These are phyloP conservation scores for Citrullus mucosospermus DNA, from an alignment of 306 rosid species.

Conservation along the genomic window DNA sequence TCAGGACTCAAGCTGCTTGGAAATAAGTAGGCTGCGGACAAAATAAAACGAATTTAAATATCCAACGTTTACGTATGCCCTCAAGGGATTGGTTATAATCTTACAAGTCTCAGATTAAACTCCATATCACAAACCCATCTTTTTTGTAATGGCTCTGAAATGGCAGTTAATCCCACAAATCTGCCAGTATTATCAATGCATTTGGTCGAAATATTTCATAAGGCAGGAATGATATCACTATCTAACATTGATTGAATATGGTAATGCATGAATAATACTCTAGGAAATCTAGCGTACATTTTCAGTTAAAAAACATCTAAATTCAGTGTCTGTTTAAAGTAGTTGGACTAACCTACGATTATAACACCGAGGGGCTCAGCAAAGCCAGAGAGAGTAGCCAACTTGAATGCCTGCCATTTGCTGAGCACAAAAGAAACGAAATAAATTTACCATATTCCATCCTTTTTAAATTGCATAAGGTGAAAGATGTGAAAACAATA, in stretches of 20 bases:
- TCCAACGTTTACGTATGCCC: background rate
- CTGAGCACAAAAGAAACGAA: slow-evolving; percentile 20
- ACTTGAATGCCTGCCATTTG: slow-evolving; percentile 98
- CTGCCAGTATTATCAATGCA: background rate
- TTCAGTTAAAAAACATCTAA: slow-evolving; percentile 6
- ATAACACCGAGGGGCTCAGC: slow-evolving; percentile 92
- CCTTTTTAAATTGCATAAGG: background rate
- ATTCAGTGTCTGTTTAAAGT: slow-evolving; percentile 7
- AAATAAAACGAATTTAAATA: background rate
- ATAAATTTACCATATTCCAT: background rate
- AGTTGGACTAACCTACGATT: slow-evolving; percentile 62
- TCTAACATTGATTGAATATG: background rate
- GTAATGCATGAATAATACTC: background rate
- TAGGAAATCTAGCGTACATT: background rate
- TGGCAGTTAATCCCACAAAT: background rate
- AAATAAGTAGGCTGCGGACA: slow-evolving; percentile 68
- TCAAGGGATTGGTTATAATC: background rate
- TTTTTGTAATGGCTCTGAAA: too few species aligned
- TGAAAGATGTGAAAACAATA: background rate
- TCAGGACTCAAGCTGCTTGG: slow-evolving; percentile 89
- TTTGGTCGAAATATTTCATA: background rate
- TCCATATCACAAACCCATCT: background rate
- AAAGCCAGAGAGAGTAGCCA: slow-evolving; percentile 92
- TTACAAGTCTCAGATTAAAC: background rate
- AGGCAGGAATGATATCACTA: background rate